phyloP scores from a whole-genome alignment of 1,139 yeast genomes.

The Hansenula lynferdii region DNA sequence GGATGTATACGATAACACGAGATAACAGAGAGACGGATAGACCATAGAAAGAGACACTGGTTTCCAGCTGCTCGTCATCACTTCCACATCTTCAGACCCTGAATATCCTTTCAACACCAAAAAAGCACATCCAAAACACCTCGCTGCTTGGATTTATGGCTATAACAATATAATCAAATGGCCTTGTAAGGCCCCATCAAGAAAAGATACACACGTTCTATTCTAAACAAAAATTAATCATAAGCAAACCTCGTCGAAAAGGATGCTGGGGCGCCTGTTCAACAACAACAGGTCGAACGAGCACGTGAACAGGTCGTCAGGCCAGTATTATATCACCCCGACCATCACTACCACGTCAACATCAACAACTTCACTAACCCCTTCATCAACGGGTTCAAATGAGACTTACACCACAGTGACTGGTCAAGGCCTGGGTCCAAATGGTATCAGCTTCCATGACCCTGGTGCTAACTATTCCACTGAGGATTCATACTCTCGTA shows the following conservation, averaged over 20 bases:
- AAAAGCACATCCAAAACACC: too few relatives aligned
- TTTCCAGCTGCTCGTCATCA: not conserved
- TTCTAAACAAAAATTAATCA: not conserved
- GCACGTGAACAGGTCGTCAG: too few relatives aligned
- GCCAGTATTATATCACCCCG: too few relatives aligned
- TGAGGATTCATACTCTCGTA: slow-evolving; percentile 21
- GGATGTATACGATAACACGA: too few relatives aligned
- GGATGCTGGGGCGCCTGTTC: slow-evolving; percentile 7
- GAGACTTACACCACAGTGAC: not conserved
- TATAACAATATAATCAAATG: not conserved
- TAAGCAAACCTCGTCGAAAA: not conserved
- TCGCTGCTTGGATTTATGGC: not conserved
- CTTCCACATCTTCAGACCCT: too few relatives aligned
- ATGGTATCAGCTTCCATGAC: too few relatives aligned
- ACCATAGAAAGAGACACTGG: too few relatives aligned
- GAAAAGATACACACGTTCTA: not conserved
- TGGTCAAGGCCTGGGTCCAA: too few relatives aligned
- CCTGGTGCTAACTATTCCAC: not conserved
- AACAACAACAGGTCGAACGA: slow-evolving; percentile 4
- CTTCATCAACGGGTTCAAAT: not conserved
- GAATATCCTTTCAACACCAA: too few relatives aligned
- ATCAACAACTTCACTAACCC: not conserved
- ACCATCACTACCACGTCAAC: not conserved
- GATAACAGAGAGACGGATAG: too few relatives aligned
- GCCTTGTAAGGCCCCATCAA: slow-evolving; percentile 1